Conservation (phyloP, 805 yeast genomes). For the Starmerella tilneyi region DNA sequence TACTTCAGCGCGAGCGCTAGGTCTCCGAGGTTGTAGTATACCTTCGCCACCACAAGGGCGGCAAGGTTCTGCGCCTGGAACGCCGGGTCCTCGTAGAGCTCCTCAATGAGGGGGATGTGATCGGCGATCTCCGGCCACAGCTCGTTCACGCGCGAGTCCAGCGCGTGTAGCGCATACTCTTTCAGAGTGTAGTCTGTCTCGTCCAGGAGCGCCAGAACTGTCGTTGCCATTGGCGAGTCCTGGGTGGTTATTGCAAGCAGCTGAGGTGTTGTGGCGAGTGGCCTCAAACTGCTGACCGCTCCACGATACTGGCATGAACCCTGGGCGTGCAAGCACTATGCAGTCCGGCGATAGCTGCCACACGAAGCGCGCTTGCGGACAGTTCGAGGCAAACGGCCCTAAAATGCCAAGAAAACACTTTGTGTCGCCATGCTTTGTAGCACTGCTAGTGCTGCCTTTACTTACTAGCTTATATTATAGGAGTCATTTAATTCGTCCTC, state of each 20-base stretch:
- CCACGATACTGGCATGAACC: too few species aligned
- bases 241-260: constrained; percentile 4
- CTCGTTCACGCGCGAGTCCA: constrained; percentile 75
- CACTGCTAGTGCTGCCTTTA: too few species aligned
- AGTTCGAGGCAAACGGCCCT: too few species aligned
- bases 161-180: constrained; percentile 71
- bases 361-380: too few species aligned
- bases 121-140: constrained; percentile 97
- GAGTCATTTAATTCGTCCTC: too few species aligned
- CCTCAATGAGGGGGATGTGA: constrained; percentile 77
- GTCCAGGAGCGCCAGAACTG: constrained; percentile 76
- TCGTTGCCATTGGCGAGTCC: constrained; percentile 47
- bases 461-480: too few species aligned
- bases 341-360: too few species aligned
- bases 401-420: too few species aligned
- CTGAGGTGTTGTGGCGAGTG: constrained; percentile 3
- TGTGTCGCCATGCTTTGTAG: too few species aligned
- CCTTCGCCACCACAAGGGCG: constrained; percentile 86
- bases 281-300: too few species aligned
- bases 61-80: constrained; percentile 75
- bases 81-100: constrained; percentile 70
- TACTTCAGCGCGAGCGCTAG: constrained; percentile 81
- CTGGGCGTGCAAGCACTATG: too few species aligned
- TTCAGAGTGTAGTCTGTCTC: constrained; percentile 73
- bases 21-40: constrained; percentile 84